Evolutionary conservation across 2,329 filamentous ascomycete species (phyloP).

Genomic region (Verticillium nonalfalfae): DNA sequence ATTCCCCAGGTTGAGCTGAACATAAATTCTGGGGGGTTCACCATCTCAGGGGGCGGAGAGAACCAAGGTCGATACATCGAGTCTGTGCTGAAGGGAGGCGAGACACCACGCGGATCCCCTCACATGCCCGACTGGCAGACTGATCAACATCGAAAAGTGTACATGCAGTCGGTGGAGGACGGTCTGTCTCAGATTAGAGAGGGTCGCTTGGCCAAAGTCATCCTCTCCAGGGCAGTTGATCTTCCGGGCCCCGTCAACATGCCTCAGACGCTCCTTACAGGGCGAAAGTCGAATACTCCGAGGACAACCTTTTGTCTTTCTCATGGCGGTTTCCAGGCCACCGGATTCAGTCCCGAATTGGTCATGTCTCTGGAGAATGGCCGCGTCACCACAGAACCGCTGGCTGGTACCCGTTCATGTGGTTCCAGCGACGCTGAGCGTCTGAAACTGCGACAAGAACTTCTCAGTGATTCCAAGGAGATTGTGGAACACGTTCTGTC

Average conservation of each 20-base stretch:
- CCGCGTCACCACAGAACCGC: constrained; percentile 9
- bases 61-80: neutral
- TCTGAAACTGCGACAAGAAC: constrained; percentile 1
- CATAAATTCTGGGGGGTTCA: neutral
- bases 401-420: constrained; percentile 10
- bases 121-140: neutral
- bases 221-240: neutral
- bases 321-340: neutral
- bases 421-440: neutral
- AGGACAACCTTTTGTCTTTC: neutral
- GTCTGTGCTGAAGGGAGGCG: neutral
- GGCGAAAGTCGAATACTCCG: neutral
- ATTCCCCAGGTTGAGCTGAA: neutral
- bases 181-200: neutral
- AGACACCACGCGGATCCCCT: neutral
- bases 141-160: neutral
- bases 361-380: constrained; percentile 8
- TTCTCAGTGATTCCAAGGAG: constrained; percentile 10
- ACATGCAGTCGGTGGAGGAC: neutral
- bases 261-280: neutral
- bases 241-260: neutral
- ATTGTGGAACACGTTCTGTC: constrained; percentile 12
- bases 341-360: constrained; percentile 14
- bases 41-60: neutral
- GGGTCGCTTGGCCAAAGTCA: neutral